These are phyloP conservation scores for Pisolithus tinctorius DNA, from an alignment of 768 basidiomycete genomes.

Conservation along the genomic window DNA sequence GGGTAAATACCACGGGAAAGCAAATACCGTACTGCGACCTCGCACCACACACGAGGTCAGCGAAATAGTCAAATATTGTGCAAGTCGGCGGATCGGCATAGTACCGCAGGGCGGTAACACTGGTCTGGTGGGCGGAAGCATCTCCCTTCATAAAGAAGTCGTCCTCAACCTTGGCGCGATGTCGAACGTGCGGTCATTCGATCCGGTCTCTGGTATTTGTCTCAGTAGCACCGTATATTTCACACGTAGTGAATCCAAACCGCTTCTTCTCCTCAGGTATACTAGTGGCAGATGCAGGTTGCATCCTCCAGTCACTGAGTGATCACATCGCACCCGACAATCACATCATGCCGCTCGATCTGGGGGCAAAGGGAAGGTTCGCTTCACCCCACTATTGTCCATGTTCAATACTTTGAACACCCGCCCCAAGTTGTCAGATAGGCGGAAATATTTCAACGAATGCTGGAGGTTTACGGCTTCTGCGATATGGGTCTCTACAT, in stretches of 20 bases:
- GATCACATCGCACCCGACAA: constrained; percentile 81
- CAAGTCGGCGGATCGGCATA: constrained; percentile 72
- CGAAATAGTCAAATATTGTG: constrained; percentile 83
- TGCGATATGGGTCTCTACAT: constrained; percentile 93
- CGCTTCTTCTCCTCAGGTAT: constrained; percentile 49
- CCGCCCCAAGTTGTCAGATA: constrained; percentile 75
- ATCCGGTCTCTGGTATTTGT: constrained; percentile 67
- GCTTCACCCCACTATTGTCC: constrained; percentile 7
- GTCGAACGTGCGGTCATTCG: constrained; percentile 75
- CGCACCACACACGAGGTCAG: constrained; percentile 84
- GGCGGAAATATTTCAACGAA: constrained; percentile 97
- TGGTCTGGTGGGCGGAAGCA: constrained; percentile 92
- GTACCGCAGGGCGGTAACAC: constrained; percentile 99
- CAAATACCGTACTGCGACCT: constrained; percentile 84
- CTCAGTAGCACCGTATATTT: constrained; percentile 1
- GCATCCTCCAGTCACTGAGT: constrained; percentile 82
- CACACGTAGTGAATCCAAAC: constrained; percentile 2
- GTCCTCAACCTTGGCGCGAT: constrained; percentile 81
- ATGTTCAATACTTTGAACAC: neutral
- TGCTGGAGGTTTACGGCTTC: constrained; percentile 90
- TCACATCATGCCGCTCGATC: constrained; percentile 94
- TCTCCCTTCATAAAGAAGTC: constrained; percentile 83
- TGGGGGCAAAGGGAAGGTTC: constrained; percentile 93
- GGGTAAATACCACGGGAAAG: constrained; percentile 84
- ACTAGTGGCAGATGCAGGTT: constrained; percentile 90